Conservation (phyloP, 1,284 basidiomycete species). For the Bjerkandera adusta region DNA sequence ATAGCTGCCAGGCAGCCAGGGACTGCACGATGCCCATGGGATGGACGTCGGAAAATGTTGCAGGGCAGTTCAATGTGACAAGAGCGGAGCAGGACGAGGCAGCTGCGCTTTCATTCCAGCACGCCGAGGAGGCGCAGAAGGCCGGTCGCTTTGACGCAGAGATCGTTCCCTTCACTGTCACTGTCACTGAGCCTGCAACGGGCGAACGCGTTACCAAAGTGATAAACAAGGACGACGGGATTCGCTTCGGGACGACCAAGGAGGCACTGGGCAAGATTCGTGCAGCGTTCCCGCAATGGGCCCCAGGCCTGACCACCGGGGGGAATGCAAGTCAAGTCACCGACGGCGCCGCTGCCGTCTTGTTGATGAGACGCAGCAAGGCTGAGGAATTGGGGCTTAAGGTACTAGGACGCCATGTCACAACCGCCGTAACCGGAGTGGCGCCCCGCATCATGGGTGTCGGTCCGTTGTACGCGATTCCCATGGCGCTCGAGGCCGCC, state of each 20-base stretch:
- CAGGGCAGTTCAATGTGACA: slow-evolving; percentile 76
- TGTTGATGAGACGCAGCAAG: slow-evolving; percentile 85
- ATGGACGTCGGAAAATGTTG: slow-evolving; percentile 84
- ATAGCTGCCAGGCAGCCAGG: slow-evolving; percentile 23
- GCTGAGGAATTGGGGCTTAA: slow-evolving; percentile 77
- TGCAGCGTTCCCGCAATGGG: slow-evolving; percentile 89
- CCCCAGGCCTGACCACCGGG: slow-evolving; percentile 75
- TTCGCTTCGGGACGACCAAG: slow-evolving; percentile 75
- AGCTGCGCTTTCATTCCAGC: slow-evolving; percentile 78
- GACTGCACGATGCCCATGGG: slow-evolving; percentile 64
- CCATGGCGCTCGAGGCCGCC: slow-evolving; percentile 58
- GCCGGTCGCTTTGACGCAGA: slow-evolving; percentile 73
- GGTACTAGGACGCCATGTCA: slow-evolving; percentile 78
- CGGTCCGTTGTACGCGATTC: slow-evolving; percentile 74
- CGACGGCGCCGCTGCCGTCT: slow-evolving; percentile 83
- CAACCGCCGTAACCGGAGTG: slow-evolving; percentile 71
- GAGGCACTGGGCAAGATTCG: slow-evolving; percentile 68
- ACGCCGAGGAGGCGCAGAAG: slow-evolving; percentile 67
- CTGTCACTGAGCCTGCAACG: slow-evolving; percentile 50
- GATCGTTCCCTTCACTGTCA: slow-evolving; percentile 79
- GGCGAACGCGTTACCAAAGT: slow-evolving; percentile 55
- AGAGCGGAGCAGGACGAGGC: slow-evolving; percentile 85
- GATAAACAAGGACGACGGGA: slow-evolving; percentile 79
- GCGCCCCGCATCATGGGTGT: slow-evolving; percentile 86
- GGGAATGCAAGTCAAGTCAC: slow-evolving; percentile 89